Conservation (phyloP, 805 yeast genomes). For the Lipomyces sp. region DNA sequence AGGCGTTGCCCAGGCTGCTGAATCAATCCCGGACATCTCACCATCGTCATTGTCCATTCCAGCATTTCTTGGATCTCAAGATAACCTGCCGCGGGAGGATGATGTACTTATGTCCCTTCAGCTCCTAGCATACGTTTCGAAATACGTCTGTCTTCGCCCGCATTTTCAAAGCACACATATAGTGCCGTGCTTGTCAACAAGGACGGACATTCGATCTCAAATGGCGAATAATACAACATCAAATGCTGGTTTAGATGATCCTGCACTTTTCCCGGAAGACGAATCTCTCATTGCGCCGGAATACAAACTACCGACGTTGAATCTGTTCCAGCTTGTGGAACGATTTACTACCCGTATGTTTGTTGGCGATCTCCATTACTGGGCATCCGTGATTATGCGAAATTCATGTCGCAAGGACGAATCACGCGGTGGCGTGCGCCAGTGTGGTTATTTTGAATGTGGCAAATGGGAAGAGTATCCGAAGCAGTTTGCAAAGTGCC, state of each 20-base stretch:
- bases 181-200: slow-evolving; percentile 66
- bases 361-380: slow-evolving; percentile 82
- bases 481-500: slow-evolving; percentile 91
- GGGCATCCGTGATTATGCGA: slow-evolving; percentile 98
- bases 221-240: not conserved
- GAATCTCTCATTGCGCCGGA: slow-evolving; percentile 50
- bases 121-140: slow-evolving; percentile 88
- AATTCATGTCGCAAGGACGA: slow-evolving; percentile 94
- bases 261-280: slow-evolving; percentile 31
- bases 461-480: slow-evolving; percentile 93
- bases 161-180: slow-evolving; percentile 75
- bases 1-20: slow-evolving; percentile 15
- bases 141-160: slow-evolving; percentile 79
- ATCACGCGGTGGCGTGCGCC: slow-evolving; percentile 83
- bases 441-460: slow-evolving; percentile 91
- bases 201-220: slow-evolving; percentile 34
- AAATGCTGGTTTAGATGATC: slow-evolving; percentile 18
- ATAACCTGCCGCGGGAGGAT: slow-evolving; percentile 75
- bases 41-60: slow-evolving; percentile 17
- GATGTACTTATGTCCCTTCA: slow-evolving; percentile 94
- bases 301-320: slow-evolving; percentile 52
- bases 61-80: slow-evolving; percentile 29
- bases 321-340: slow-evolving; percentile 90
- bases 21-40: slow-evolving; percentile 3
- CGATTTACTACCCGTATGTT: slow-evolving; percentile 75